Base-by-base conservation (phyloP, 108 stramenopile species). In the Stephanodiscus triporus region DNA sequence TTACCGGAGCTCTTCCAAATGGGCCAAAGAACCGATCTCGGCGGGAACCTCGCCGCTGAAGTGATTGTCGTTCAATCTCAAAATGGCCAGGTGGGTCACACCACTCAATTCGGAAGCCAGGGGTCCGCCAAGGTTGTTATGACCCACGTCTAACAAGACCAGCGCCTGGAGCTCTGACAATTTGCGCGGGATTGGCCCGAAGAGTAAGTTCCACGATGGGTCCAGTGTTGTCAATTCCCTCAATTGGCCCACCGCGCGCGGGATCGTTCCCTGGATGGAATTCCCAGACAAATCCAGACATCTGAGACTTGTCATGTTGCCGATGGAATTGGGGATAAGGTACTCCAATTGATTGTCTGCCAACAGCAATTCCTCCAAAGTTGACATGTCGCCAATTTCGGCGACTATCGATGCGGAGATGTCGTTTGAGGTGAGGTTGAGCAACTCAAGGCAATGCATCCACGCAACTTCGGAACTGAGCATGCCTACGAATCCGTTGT, bases 201-300 rank as follows among this genome's bases (percentile, higher is more conserved):
- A 45, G 5, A 83, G 61, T 4, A 51, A 26, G 47, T 83, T 83
- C 37, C 57, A 73, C 42, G 81, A 69, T 53, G 78, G 47, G 37
- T 58, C 77, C 69, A 60, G 85, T 60, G 49, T 56, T 29, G 54
- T 66, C 55, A 87, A 60, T 16, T 78, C 53, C 4, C 26, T 66
- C 68, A 90, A 63, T 4, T 32, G 24, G 14, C 73, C 81, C 8
- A 92, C 61, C 50, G 86, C 85, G 42, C 84, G 75, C 14, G 91
- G 91, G 45, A 92, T 68, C 1, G 82, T 81, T 4, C 84, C 84
- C 17, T 60, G 37, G 0, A 90, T 48, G 20, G 36, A 62, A 75
- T 91, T 88, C 4, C 77, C 58, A 9, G 81, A 63, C 47, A 78
- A 43, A 29, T 77, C 73, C 42, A 89, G 60, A 42, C 75, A 65